Base-by-base conservation (phyloP, 2,329 filamentous ascomycete species). In the Hyphodiscus sp. region DNA sequence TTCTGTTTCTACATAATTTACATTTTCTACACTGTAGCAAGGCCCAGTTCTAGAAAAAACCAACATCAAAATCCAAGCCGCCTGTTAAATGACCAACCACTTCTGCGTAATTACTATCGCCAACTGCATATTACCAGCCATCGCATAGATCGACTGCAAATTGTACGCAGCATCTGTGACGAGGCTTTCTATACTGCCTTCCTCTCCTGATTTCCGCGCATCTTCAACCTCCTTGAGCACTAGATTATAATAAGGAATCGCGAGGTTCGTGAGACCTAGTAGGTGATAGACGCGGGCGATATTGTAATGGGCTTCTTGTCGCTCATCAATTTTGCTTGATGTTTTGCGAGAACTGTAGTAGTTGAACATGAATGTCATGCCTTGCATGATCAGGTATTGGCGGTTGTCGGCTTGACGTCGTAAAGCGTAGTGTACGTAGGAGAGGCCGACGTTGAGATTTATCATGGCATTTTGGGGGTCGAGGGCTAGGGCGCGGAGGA, bases 321-420 rank as follows among this genome's bases (percentile, higher is more conserved):
- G 71, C 62, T 85, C 68, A 55, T 73, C 70, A 56, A 69, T 53
- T 41, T 56, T 51, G 2, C 59, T 45, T 33, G 69, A 67, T 9
- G 64, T 61, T 2, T 71, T 73, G 23, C 87, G 77, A 20, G 23
- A 81, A 67, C 82, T 76, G 60, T 87, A 85, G 70, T 95, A 95
- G 38, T 82, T 75, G 53, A 85, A 81, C 53, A 97, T 71, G 64
- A 96, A 96, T 0, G 85, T 76, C 49, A 96, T 78, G 0, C 91
- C 94, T 68, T 97, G 91, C 59, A 89, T 77, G 43, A 96, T 83
- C 42, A 91, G 81, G 65, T 89, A 92, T 67, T 97, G 92, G 1
- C 94, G 78, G 67, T 97, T 97, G 47, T 92, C 89, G 0, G 87
- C 85, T 69, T 95, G 89, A 1, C 92, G 81, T 69, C 97, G 96